phyloP scores from a whole-genome alignment of 169 alveolate species.

The Eimeria mitis region DNA sequence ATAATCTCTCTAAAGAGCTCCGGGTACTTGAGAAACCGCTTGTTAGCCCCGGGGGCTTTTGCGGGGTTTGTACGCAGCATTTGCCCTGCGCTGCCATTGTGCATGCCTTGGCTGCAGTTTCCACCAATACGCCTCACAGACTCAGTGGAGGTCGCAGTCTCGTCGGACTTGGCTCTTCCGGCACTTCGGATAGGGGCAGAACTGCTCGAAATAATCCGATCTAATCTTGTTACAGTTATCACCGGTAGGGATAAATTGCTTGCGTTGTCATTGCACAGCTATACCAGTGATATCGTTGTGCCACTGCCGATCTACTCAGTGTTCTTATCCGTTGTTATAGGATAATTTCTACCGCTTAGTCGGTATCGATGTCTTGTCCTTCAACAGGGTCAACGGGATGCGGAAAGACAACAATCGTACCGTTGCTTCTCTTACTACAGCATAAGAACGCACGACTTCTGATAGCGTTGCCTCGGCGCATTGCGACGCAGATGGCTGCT shows the following conservation, averaged over 20 bases:
- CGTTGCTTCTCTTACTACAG: conserved; percentile 57
- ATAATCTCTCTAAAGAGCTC: neutral
- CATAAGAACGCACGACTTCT: conserved; percentile 24
- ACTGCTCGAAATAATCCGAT: conserved; percentile 1
- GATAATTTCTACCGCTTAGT: neutral
- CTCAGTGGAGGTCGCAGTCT: neutral
- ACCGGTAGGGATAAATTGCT: neutral
- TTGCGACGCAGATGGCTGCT: conserved; percentile 58
- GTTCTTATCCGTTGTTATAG: neutral
- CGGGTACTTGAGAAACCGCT: neutral
- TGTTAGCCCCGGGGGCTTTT: neutral
- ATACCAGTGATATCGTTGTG: neutral
- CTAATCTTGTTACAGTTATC: conserved; percentile 39
- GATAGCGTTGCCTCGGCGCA: conserved; percentile 42
- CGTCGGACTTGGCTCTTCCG: conserved; percentile 29
- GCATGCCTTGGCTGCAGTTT: conserved; percentile 4
- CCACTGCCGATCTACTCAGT: neutral
- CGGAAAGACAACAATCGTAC: conserved; percentile 53
- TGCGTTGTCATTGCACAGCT: neutral
- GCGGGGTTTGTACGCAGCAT: neutral
- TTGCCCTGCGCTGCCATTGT: neutral
- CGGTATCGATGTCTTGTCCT: neutral
- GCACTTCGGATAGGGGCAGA: conserved; percentile 19
- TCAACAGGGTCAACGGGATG: conserved; percentile 28
- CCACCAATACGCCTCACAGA: conserved; percentile 25